Conservation (phyloP, 176 grass and related monocot species). For the Stipa capillata region DNA sequence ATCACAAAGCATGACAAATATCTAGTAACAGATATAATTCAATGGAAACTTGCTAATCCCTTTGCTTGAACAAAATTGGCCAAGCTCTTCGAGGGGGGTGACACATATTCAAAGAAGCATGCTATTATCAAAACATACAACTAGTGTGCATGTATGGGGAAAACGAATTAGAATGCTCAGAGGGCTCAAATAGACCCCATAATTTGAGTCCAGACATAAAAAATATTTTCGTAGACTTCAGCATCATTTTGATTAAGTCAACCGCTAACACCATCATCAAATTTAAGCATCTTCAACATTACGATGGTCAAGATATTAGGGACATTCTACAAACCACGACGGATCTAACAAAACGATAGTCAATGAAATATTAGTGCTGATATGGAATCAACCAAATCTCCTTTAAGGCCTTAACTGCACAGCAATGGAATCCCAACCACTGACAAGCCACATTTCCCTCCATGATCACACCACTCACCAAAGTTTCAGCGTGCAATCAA, state of each 20-base stretch:
- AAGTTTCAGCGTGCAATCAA: neutral
- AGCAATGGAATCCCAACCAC: neutral
- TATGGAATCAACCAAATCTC: neutral
- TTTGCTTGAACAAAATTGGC: neutral
- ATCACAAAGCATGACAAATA: neutral
- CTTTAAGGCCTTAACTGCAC: neutral
- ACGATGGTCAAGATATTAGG: neutral
- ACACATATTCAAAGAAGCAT: neutral
- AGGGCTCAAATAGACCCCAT: neutral
- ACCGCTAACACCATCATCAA: neutral
- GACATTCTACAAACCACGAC: neutral
- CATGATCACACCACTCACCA: neutral
- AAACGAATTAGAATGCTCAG: neutral
- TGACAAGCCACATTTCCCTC: neutral
- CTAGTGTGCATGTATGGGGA: neutral
- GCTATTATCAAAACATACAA: neutral
- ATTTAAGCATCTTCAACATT: neutral
- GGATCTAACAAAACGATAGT: constrained; percentile 4
- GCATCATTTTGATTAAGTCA: neutral
- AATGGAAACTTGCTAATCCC: neutral
- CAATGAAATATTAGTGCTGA: neutral
- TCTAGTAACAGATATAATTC: neutral
- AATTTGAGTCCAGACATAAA: neutral
- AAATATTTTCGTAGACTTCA: neutral
- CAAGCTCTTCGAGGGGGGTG: neutral